Conservation (phyloP, 768 basidiomycete genomes). For the Leccinum disarticulatum region DNA sequence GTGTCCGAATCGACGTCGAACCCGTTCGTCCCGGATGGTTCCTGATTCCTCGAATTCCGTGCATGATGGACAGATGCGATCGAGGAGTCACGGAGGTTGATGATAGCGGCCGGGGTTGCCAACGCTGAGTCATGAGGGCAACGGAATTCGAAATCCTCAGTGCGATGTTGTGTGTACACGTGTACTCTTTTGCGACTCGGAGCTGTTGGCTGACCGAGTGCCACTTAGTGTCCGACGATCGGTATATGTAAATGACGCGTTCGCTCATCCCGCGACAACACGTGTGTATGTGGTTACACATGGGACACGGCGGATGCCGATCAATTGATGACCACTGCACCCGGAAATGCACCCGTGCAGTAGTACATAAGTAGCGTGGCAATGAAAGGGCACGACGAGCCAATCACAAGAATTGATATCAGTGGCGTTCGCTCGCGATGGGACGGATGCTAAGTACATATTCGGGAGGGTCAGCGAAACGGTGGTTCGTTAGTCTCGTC, state of each 20-base stretch:
- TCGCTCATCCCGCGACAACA: neutral
- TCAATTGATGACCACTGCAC: neutral
- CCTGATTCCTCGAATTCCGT: neutral
- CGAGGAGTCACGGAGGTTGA: neutral
- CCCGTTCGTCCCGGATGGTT: neutral
- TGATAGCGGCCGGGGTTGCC: neutral
- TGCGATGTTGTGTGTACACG: neutral
- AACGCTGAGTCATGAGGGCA: neutral
- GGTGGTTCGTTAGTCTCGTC: too few relatives aligned
- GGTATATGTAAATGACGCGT: neutral
- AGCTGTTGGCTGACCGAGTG: neutral
- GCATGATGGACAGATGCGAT: neutral
- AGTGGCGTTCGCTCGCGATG: neutral
- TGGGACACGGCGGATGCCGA: neutral
- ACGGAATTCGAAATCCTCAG: neutral
- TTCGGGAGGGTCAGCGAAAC: neutral
- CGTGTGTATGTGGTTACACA: neutral
- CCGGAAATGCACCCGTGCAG: neutral
- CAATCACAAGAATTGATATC: neutral
- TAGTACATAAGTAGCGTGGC: too few relatives aligned
- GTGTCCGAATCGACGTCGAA: neutral
- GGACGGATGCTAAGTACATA: neutral
- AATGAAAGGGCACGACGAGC: neutral
- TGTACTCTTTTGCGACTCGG: neutral
- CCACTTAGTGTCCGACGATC: neutral